phyloP scores from a whole-genome alignment of 352 stramenopile species.

The Phytophthora foliorum region DNA sequence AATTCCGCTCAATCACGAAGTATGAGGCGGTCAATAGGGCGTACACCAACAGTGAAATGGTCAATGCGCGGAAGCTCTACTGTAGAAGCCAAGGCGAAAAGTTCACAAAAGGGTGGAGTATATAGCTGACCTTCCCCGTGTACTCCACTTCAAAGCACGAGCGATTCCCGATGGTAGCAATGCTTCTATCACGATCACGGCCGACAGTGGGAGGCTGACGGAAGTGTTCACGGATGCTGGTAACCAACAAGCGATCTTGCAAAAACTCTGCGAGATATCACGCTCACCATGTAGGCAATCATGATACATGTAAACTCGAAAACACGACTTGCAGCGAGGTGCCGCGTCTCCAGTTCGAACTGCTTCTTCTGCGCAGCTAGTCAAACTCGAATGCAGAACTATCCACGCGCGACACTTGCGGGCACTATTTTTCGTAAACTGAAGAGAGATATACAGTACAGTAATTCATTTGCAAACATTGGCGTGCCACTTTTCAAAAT shows the following conservation, averaged over 20 bases:
- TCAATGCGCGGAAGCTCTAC: slow-evolving; percentile 8
- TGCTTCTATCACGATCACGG: slow-evolving; percentile 12
- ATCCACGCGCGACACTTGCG: no score
- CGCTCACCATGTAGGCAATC: neutral
- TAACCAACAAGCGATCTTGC: neutral
- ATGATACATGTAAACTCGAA: slow-evolving; percentile 5
- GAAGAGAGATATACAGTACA: no score
- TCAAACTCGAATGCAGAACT: no score
- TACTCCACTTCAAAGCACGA: slow-evolving; percentile 46
- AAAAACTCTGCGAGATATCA: slow-evolving; percentile 2
- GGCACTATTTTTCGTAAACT: no score
- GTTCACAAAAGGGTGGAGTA: slow-evolving; percentile 47
- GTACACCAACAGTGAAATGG: slow-evolving; percentile 17
- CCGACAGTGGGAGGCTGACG: slow-evolving; percentile 2
- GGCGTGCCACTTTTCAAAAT: no score
- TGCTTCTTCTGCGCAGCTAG: neutral
- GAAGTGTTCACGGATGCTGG: neutral
- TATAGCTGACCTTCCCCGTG: slow-evolving; percentile 52
- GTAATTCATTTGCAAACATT: no score
- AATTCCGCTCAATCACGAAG: slow-evolving; percentile 3
- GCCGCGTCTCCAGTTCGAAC: neutral
- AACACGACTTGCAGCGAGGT: neutral
- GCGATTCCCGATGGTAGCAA: slow-evolving; percentile 33
- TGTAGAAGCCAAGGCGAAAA: slow-evolving; percentile 17
- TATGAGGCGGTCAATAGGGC: slow-evolving; percentile 4